phyloP scores from a whole-genome alignment of 1,284 basidiomycete genomes.

The Peniophora sp. region DNA sequence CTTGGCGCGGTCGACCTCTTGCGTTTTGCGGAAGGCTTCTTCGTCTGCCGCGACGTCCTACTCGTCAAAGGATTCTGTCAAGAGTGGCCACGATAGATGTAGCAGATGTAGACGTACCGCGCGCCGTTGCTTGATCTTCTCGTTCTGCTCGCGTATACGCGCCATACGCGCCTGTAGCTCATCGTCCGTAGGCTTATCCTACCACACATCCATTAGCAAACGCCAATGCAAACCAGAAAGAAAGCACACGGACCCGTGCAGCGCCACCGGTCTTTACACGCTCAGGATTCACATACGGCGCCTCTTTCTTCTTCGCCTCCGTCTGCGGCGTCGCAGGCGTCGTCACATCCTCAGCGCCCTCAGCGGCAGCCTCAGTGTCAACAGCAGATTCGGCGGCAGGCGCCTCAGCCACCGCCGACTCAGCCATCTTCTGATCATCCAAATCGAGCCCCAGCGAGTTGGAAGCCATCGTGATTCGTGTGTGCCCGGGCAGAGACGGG shows the following conservation, averaged over 20 bases:
- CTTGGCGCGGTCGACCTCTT: conserved; percentile 50
- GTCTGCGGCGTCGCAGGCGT: neutral
- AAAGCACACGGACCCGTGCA: conserved; percentile 44
- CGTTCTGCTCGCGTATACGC: conserved; percentile 69
- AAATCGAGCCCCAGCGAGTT: conserved; percentile 67
- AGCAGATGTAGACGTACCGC: conserved; percentile 31
- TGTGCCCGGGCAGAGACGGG: neutral
- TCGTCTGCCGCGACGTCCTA: conserved; percentile 74
- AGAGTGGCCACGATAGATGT: conserved; percentile 2
- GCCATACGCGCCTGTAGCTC: conserved; percentile 66
- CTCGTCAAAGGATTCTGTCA: too few species aligned
- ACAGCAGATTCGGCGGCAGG: neutral
- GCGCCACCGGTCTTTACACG: conserved; percentile 74
- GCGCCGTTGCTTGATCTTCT: conserved; percentile 72
- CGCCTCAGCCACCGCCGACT: neutral
- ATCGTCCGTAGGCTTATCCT: conserved; percentile 72
- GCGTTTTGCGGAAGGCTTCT: conserved; percentile 62
- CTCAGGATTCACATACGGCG: conserved; percentile 66
- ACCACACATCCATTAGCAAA: conserved; percentile 3
- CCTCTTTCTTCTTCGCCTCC: conserved; percentile 21
- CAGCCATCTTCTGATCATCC: conserved; percentile 30
- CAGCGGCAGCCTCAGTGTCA: neutral
- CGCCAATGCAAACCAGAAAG: conserved; percentile 2
- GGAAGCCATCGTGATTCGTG: conserved; percentile 12
- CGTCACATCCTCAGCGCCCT: neutral